phyloP scores from a whole-genome alignment of 2,329 filamentous ascomycete genomes.

The Periconia sp. region DNA sequence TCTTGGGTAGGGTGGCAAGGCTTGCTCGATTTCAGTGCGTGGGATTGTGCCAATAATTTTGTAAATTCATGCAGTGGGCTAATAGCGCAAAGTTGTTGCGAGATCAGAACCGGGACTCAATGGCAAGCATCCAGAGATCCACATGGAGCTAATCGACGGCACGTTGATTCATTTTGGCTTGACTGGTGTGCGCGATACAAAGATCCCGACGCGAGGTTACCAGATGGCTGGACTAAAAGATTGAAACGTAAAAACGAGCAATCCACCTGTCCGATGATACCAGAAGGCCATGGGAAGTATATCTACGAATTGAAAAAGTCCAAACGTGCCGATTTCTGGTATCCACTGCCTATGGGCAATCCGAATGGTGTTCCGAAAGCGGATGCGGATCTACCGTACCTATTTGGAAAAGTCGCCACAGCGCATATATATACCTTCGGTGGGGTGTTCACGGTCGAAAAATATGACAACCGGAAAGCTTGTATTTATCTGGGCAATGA shows the following conservation, averaged over 20 bases:
- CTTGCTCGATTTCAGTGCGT: background rate
- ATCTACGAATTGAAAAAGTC: background rate
- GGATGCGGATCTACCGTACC: background rate
- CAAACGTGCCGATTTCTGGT: background rate
- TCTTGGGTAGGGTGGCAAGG: constrained; percentile 1
- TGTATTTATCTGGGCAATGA: background rate
- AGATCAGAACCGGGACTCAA: background rate
- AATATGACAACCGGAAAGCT: background rate
- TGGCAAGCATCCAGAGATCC: background rate
- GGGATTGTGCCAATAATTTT: background rate
- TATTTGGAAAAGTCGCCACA: background rate
- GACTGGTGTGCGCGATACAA: background rate
- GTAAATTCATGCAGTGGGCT: background rate
- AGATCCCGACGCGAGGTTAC: background rate
- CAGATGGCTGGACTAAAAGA: background rate
- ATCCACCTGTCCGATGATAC: too few species aligned
- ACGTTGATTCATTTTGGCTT: background rate
- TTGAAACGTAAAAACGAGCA: background rate
- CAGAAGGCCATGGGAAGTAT: background rate
- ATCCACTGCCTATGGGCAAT: background rate
- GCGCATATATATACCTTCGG: background rate
- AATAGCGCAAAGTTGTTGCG: background rate
- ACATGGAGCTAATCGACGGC: background rate
- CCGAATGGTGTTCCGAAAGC: background rate
- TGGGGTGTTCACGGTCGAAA: background rate